Conservation (phyloP, 768 basidiomycete species). For the Galerina marginata region DNA sequence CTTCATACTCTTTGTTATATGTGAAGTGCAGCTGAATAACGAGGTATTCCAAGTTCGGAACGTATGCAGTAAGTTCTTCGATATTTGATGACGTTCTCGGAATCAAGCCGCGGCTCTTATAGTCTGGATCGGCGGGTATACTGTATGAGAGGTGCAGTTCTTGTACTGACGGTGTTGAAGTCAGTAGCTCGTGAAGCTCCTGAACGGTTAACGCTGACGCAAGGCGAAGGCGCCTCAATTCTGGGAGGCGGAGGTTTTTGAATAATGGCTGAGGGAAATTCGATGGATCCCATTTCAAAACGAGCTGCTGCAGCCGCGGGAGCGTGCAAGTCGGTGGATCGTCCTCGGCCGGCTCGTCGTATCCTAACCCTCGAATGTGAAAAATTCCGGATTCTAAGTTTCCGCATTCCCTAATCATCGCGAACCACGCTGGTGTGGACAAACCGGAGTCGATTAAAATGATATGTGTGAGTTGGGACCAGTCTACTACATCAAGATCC, state of each 20-base stretch:
- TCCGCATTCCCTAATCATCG: not conserved
- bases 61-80: too few species aligned
- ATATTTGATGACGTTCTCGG: too few species aligned
- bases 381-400: not conserved
- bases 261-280: not conserved
- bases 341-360: not conserved
- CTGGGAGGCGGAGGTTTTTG: not conserved
- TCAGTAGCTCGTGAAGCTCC: not conserved
- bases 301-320: not conserved
- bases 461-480: not conserved
- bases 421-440: not conserved
- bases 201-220: not conserved
- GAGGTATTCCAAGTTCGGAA: too few species aligned
- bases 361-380: not conserved
- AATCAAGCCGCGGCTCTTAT: too few species aligned
- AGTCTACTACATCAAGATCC: not conserved
- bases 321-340: not conserved
- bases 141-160: too few species aligned
- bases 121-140: too few species aligned
- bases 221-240: not conserved
- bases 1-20: too few species aligned
- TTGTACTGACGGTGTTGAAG: not conserved
- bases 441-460: not conserved
- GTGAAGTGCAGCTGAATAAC: too few species aligned
- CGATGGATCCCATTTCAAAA: not conserved